Conservation (phyloP, 805 yeast species). For the Nakazawaea molendinolei region DNA sequence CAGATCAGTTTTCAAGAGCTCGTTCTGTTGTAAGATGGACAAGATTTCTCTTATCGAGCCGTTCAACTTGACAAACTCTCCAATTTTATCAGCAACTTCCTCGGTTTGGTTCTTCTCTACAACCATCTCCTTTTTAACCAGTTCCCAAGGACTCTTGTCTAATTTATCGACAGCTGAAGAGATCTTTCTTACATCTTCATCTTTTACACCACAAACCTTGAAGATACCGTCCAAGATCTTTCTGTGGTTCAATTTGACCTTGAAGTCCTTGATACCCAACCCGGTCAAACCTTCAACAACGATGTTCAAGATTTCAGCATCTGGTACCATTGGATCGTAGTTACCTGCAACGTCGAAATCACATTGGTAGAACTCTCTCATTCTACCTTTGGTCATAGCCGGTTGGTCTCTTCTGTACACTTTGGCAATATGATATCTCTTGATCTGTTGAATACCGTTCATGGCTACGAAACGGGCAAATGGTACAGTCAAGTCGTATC, state of each 20-base stretch:
- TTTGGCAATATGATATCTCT: constrained; percentile 95
- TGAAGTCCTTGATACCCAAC: constrained; percentile 83
- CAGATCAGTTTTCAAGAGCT: constrained; percentile 52
- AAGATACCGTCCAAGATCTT: constrained; percentile 94
- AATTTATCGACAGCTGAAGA: constrained; percentile 95
- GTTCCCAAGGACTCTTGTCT: constrained; percentile 95
- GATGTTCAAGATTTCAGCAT: constrained; percentile 79
- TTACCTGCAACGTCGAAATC: constrained; percentile 95
- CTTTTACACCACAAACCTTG: constrained; percentile 89
- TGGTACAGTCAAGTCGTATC: constrained; percentile 97
- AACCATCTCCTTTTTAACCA: constrained; percentile 84
- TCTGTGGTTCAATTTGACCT: constrained; percentile 90
- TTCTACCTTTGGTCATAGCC: constrained; percentile 99
- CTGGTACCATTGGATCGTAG: constrained; percentile 94
- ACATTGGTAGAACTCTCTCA: constrained; percentile 99
- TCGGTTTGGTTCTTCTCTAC: constrained; percentile 87
- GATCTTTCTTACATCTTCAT: constrained; percentile 87
- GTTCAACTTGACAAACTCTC: constrained; percentile 79
- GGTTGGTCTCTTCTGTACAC: constrained; percentile 99
- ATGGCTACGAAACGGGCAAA: constrained; percentile 96
- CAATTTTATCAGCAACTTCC: constrained; percentile 89
- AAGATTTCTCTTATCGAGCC: constrained; percentile 70
- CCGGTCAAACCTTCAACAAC: constrained; percentile 78
- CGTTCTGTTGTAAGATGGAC: constrained; percentile 47
- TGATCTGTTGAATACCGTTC: constrained; percentile 85